Base-by-base conservation (phyloP, 2,329 filamentous ascomycete genomes). In the Fonsecaea monophora region DNA sequence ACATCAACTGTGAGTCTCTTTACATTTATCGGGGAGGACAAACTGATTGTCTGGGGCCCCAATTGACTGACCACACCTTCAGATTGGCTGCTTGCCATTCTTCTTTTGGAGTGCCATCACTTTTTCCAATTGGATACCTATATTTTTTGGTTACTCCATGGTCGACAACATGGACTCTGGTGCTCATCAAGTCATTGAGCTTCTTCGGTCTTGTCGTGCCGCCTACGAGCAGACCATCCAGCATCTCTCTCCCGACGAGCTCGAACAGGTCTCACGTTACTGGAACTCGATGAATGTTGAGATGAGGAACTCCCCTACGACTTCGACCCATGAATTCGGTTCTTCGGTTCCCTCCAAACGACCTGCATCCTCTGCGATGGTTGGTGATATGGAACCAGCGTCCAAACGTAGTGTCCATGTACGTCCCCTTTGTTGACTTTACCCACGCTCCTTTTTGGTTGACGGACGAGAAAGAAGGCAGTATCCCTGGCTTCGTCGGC, bases 371-470 rank as follows among this genome's bases (percentile, higher is more conserved):
- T 60, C 18, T 58, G 53, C 58, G 71, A 64, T 67, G 71, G 73
- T 62, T 64, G 76, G 65, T 77, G 75, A 72, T 75, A 77, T 73
- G 77, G 79, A 73, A 79, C 81, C 78, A 76, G 77, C 70, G 70
- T 74, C 74, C 76, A 80, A 77, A 78, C 78, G 76, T 65, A 45
- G 62, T 65, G 70, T 64, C 62, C 65, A 65, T 69, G 72, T 74
- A 74, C 63, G 72, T 74, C 62, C 66, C 66, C 63, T 56, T 58
- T 58, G 56, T 64, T 58, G 48, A 67, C 38, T 32, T 32, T 61
- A 21, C 62, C 58, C 59, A 56, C 30, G 30, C 60, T 62, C 68
- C 64, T 37, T 54, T 64, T 72, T 65, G 71, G 66, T 73, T 73
- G 71, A 73, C 71, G 60, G 67, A 37, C 58, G 35, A 53, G 56